Evolutionary conservation across 768 basidiomycete species (phyloP), one percentile per base, ranked within the genome.

Genomic region (Auricularia auricula-judae): DNA sequence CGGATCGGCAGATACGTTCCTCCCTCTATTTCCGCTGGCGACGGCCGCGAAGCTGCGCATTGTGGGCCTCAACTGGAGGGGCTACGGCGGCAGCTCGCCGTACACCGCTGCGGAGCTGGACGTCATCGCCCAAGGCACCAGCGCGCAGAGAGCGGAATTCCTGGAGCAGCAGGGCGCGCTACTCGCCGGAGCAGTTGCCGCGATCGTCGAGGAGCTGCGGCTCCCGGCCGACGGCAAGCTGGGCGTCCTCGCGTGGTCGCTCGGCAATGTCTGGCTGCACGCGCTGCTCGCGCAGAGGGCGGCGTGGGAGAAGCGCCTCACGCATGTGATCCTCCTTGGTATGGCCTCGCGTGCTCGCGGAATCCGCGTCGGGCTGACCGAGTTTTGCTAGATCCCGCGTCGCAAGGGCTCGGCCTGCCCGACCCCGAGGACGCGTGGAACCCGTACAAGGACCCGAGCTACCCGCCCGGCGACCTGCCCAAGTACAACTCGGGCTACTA

Each of bases 1-100:
- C 12, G 39, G 8, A 42, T 51, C 4, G 11, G 5, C 3, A 73
- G 73, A 39, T 3, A 67, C 72, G 2, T 80, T 80, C 64, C 63
- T 72, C 33, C 75, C 67, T 36, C 59, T 78, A 11, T 51, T 73
- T 14, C 64, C 68, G 3, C 47, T 70, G 10, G 74, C 76, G 1
- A 33, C 67, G 0, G 34, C 63, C 0, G 66, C 71, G 58, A 73
- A 73, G 36, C 51, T 76, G 7, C 76, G 79, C 0, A 59, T 79
- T 51, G 72, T 80, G 33, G 70, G 74, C 3, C 60, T 75, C 36
- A 79, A 74, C 64, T 71, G 77, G 35, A 72, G 78, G 0, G 71
- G 72, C 47, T 79, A 76, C 62, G 69, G 72, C 8, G 72, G 74
- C 11, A 79, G 79, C 1, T 75, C 77, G 0, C 72, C 72, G 0